Base-by-base conservation (phyloP, 2,329 filamentous ascomycete species). In the Claviceps sp. region DNA sequence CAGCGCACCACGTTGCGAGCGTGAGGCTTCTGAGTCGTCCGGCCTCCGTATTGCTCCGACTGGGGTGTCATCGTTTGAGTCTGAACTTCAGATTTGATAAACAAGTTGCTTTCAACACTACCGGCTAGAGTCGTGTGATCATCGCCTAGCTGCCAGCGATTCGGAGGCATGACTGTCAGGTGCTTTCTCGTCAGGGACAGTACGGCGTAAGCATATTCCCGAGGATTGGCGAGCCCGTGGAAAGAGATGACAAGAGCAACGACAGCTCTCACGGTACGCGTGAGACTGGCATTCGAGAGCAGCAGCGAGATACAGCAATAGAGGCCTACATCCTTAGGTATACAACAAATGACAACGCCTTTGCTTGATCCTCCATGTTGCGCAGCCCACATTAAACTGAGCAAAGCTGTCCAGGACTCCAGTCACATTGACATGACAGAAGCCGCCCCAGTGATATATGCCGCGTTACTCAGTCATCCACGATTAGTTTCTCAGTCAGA, bases 1-100 rank as follows among this genome's bases (percentile, higher is more conserved):
- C 77, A 77, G 7, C 77, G 74, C 1, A 86, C 90, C 52, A 90
- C 61, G 60, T 90, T 90, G 47, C 85, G 76, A 2, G 85, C 84
- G 64, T 88, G 81, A 2, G 71, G 75, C 62, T 84, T 76, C 62
- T 87, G 74, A 67, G 1, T 73, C 61, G 1, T 78, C 73, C 5
- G 90, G 72, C 14, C 9, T 71, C 68, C 42, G 70, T 70, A 38
- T 30, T 30, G 26, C 9, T 30, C 81, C 81, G 3, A 76, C 81
- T 1, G 85, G 84, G 40, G 88, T 77, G 57, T 76, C 73, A 52
- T 82, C 76, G 63, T 85, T 85, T 69, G 77, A 87, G 52, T 85
- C 75, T 1, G 84, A 79, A 88, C 72, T 22, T 81, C 82, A 2
- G 77, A 81, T 2, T 77, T 75, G 41, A 84, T 73, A 54, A 79